These are phyloP conservation scores for Pycnococcus provasolii DNA, from an alignment of 139 green algal genomes.

Conservation along the genomic window DNA sequence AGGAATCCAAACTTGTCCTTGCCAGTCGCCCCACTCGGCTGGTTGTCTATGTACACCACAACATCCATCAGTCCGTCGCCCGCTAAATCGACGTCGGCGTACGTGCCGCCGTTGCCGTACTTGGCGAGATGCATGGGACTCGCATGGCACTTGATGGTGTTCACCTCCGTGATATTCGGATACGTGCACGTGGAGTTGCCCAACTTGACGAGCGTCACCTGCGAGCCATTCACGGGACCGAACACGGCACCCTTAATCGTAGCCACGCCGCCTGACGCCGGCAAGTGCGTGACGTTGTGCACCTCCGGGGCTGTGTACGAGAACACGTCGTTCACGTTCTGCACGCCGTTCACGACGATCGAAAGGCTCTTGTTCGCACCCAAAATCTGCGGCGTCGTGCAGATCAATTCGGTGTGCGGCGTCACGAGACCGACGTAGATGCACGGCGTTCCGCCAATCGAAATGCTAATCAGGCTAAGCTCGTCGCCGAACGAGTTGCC, in stretches of 20 bases:
- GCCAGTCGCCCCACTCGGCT: background rate
- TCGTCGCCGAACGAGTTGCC: conserved; percentile 8
- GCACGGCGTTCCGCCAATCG: background rate
- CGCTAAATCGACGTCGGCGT: background rate
- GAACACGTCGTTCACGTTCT: background rate
- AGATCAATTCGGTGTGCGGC: conserved; percentile 12
- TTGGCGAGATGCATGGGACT: too few relatives aligned
- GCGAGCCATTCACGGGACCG: background rate
- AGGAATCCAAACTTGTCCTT: too few relatives aligned
- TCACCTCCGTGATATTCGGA: conserved; percentile 6
- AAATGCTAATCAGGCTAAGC: background rate
- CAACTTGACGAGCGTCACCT: conserved; percentile 8
- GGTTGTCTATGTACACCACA: background rate
- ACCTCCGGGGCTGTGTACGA: conserved; percentile 5
- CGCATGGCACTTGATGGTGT: background rate
- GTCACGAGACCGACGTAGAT: conserved; percentile 4
- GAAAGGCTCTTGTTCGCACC: conserved; percentile 6
- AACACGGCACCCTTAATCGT: conserved; percentile 19
- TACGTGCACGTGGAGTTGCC: conserved; percentile 7
- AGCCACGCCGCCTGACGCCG: conserved; percentile 9
- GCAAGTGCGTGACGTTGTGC: conserved; percentile 2
- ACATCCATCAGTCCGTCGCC: conserved; percentile 11
- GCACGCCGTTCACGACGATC: conserved; percentile 14
- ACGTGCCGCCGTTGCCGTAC: conserved; percentile 9
- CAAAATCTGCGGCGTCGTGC: conserved; percentile 4